Base-by-base conservation (phyloP, 169 alveolate genomes). In the Plasmodium vivax region DNA sequence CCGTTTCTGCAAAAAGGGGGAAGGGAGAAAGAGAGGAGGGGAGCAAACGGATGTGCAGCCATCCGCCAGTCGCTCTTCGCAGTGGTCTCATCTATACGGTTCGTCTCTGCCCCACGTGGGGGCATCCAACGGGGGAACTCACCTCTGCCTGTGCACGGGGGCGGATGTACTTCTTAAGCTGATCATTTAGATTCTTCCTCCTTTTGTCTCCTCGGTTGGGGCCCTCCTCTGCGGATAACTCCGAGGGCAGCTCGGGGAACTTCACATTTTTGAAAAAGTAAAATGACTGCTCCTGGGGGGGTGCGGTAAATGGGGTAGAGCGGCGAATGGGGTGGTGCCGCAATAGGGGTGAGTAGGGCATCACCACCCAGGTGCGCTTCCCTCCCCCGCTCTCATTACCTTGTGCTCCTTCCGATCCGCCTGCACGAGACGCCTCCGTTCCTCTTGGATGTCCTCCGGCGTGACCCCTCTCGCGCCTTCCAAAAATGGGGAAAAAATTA, bases 251-350 rank as follows among this genome's bases (percentile, higher is more conserved):
- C 56, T 77, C 88, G 14, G 94, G 94, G n/a, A 90, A 90, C 36
- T 90, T 90, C 19, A 80, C 54, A 71, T 90, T 51, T 34, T 90
- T 90, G 54, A 85, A 90, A 34, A 90, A 80, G 62, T 80, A 90
- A 81, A 41, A 90, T 4, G 94, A 77, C 23, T 47, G 30, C 9
- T 79, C 82, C 94, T 90, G 81, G 43, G 19, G 32, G 27, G 83
- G 27, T 5, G 41, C 4, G 41, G n/a, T 16, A n/a, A 75, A n/a
- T 36, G 56, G 8, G 51, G n/a, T 3, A 36, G 0, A n/a, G n/a
- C n/a, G n/a, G n/a, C n/a, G n/a, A n/a, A n/a, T n/a, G 30, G 47
- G 23, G 19, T 32, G 14, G 6, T 5, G 23, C 23, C 9, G 8
- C 45, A 4, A 38, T 38, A 8, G 6, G 45, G 45, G n/a, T 10